Base-by-base conservation (phyloP, 768 basidiomycete species). In the Lactarius deliciosus region DNA sequence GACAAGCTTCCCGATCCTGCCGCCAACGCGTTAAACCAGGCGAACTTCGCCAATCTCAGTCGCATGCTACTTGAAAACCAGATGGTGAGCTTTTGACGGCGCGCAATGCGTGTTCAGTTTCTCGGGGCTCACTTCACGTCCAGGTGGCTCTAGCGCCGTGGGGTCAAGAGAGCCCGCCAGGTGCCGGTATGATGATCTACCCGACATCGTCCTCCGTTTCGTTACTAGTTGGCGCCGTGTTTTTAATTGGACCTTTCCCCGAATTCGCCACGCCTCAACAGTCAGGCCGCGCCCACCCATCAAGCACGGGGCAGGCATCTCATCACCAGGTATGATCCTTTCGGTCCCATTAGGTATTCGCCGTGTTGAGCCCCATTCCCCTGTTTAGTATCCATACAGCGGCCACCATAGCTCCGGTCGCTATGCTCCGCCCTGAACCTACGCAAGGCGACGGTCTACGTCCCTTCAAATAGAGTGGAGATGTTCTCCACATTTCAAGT, bases 21-120 rank as follows among this genome's bases (percentile, higher is more conserved):
- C 54, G 73, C 74, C 57, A 80, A 82, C 72, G 76, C 78, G 65
- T 79, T 82, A 67, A 89, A 88, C 72, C 77, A 82, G 71, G 75
- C 80, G 55, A 79, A 76, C 66, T 89, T 88, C 73, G 81, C 84
- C 63, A 79, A 81, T 57, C 76, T 89, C 67, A 83, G 85, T 40
- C 77, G 79, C 32, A 75, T 82, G 53, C 75, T 88, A 20, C 80
- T 80, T 64, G 82, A 85, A 65, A 79, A 79, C 65, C 80, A 84
- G 64, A 81, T 81, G 63, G 86, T 86, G 69, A 75, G 83, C 77
- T 34, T 45, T 16, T 2, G 10, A 13, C 16, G 13, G 53, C 55
- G 15, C 53, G 25, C 30, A 16, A 18, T n/a, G 32, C 30, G 36
- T 50, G 32, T 41, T 47, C 22, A 22, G 8, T 18, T 34, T 20